A percentile compares a stretch with the other conserved stretches of the same genome.
Conservation (phyloP, 768 basidiomycete species). For the Phylloporus arenicola region DNA sequence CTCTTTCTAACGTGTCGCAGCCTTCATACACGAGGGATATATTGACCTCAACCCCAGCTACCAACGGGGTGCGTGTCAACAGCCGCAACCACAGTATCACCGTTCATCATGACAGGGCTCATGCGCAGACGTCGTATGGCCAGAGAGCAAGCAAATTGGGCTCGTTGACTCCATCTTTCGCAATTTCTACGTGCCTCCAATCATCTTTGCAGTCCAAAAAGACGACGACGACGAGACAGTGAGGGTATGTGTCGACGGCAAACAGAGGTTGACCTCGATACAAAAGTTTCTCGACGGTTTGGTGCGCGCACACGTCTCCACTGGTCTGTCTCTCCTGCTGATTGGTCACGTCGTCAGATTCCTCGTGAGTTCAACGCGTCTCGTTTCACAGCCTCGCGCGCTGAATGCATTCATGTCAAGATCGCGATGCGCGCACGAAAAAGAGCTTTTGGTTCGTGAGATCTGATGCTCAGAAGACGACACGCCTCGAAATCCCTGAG, state of each 20-base stretch:
- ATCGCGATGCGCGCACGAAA: slow-evolving; percentile 51
- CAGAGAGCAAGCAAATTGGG: slow-evolving; percentile 55
- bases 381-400: slow-evolving; percentile 2
- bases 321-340: neutral
- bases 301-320: slow-evolving; percentile 21
- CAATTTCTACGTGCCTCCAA: slow-evolving; percentile 50
- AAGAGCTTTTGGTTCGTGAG: slow-evolving; percentile 60
- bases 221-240: slow-evolving; percentile 39
- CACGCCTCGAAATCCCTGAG: slow-evolving; percentile 49
- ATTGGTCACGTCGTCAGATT: slow-evolving; percentile 35
- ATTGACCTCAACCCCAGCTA: slow-evolving; percentile 71
- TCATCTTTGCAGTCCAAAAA: slow-evolving; percentile 42
- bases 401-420: slow-evolving; percentile 32
- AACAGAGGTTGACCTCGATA: slow-evolving; percentile 47
- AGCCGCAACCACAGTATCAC: neutral
- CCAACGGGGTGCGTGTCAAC: slow-evolving; percentile 52
- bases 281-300: slow-evolving; percentile 45
- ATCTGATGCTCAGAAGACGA: slow-evolving; percentile 39
- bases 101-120: slow-evolving; percentile 1
- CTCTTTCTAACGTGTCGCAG: slow-evolving; percentile 29
- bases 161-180: slow-evolving; percentile 48
- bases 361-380: slow-evolving; percentile 39
- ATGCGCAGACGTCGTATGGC: slow-evolving; percentile 68
- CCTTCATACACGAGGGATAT: slow-evolving; percentile 58
- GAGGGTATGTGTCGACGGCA: slow-evolving; percentile 48